Conservation (phyloP, 2,329 filamentous ascomycete species). For the Pezicula carpinea region DNA sequence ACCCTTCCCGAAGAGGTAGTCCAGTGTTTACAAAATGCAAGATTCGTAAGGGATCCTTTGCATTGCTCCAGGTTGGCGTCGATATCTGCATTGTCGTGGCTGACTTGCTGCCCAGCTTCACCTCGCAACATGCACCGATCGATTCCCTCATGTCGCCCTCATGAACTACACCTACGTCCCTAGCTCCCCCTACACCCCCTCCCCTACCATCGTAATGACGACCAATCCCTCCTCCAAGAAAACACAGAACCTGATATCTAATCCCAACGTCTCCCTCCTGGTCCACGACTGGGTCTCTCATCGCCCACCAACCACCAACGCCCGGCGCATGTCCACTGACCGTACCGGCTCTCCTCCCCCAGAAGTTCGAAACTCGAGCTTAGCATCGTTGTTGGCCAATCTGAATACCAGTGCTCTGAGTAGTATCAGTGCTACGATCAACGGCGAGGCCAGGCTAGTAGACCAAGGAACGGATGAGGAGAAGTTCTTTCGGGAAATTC, state of each 20-base stretch:
- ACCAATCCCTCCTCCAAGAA: conserved; percentile 76
- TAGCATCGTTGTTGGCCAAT: conserved; percentile 81
- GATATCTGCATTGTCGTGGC: conserved; percentile 4
- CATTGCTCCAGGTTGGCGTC: conserved; percentile 9
- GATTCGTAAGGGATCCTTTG: conserved; percentile 63
- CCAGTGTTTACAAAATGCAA: conserved; percentile 87
- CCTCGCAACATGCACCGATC: conserved; percentile 81
- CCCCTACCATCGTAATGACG: conserved; percentile 93
- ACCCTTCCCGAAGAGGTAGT: conserved; percentile 80
- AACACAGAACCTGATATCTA: conserved; percentile 74
- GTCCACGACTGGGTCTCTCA: conserved; percentile 98
- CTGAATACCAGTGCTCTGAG: conserved; percentile 86
- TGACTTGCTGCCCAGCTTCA: conserved; percentile 63
- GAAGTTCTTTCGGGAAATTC: conserved; percentile 73
- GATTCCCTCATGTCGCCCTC: conserved; percentile 85
- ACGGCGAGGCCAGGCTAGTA: conserved; percentile 75
- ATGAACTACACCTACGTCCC: conserved; percentile 99
- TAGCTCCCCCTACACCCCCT: conserved; percentile 60
- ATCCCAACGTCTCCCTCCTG: conserved; percentile 86
- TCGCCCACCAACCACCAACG: conserved; percentile 70
- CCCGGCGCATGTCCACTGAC: conserved; percentile 53
- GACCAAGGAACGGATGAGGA: conserved; percentile 75
- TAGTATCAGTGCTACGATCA: conserved; percentile 89
- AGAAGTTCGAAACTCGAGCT: conserved; percentile 66
- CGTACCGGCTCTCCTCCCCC: conserved; percentile 48